Base-by-base conservation (phyloP, 345 rosid species). In the Carallia pectinifolia region DNA sequence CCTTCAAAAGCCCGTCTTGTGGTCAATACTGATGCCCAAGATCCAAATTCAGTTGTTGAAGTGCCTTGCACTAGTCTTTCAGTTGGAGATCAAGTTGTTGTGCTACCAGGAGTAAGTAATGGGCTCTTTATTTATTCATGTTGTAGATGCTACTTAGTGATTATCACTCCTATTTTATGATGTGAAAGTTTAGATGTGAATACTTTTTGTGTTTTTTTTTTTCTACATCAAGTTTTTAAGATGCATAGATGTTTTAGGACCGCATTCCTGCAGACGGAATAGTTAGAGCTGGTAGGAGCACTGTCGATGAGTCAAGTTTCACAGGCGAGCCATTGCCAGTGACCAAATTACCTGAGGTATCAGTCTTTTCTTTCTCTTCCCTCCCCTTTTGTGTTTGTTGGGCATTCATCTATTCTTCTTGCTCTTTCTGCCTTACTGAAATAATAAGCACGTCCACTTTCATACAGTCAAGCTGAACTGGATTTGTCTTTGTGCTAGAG, bases 281-380 rank as follows among this genome's bases (percentile, higher is more conserved):
- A 38, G 97, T 91, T 75, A 91, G 76, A 88, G 91, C 90, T 59
- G 98, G 98, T 74, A 90, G 96, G 84, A 94, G 98, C 76, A 78
- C 89, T 31, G 78, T 94, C 74, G 96, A 94, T 69, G 98, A 91
- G 77, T 91, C 98, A 71, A 90, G 96, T 83, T 94, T 94, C 79
- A 91, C 97, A 10, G 98, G 98, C 72, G 98, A 94, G 86, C 96
- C 97, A 62, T 78, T 94, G 88, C 97, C 97, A 56, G 96, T 84
- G 75, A 94, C 95, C 71, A 94, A 94, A 84, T 72, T 87, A 53
- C 80, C 88, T 4, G 96, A 95, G 97, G 98, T 94, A 90, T 74
- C 69, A 68, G 71, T 83, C 75, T 77, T 54, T 74, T 79, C 48
- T 44, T 64, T 44, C 34, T 60, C 19, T 62, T 56, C 53, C 3